These are phyloP conservation scores for Trypanosoma lewisi DNA, from an alignment of 208 protist genomes.

Conservation along the genomic window DNA sequence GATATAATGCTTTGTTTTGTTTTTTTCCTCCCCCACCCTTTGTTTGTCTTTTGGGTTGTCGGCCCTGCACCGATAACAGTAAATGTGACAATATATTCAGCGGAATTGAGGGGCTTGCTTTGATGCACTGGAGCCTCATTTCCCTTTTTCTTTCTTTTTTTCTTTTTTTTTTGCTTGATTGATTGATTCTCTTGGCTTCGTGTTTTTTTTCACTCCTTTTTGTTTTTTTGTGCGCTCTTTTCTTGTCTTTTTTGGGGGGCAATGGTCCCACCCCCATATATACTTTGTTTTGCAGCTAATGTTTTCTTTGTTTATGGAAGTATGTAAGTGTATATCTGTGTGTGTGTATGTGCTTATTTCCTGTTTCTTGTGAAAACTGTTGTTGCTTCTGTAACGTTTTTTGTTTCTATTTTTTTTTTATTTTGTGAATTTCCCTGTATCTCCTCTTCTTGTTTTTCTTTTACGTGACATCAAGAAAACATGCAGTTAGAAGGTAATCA, in stretches of 20 bases:
- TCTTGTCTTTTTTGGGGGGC: conserved; percentile 8
- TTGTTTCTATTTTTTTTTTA: conserved; percentile 16
- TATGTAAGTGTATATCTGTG: no score
- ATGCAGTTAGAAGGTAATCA: not conserved
- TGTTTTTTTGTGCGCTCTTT: conserved; percentile 2
- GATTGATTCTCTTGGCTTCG: no score
- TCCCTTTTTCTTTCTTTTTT: no score
- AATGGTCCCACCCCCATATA: not conserved
- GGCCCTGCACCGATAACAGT: no score
- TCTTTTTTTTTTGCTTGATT: no score
- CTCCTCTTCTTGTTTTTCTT: not conserved
- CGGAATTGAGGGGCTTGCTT: no score
- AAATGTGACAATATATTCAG: no score
- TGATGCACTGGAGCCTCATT: no score
- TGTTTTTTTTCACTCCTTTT: conserved; percentile 13
- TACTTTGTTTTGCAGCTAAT: not conserved
- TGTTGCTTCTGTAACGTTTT: not conserved
- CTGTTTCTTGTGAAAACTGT: not conserved
- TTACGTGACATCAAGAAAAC: conserved; percentile 7
- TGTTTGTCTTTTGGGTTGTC: no score
- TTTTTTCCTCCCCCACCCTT: no score
- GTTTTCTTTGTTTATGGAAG: not conserved
- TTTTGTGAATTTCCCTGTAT: not conserved
- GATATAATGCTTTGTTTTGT: no score
- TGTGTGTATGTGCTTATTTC: not conserved